Conservation (phyloP, 371 early-diverging fungal species). For the Choanephora cucurbitarum region DNA sequence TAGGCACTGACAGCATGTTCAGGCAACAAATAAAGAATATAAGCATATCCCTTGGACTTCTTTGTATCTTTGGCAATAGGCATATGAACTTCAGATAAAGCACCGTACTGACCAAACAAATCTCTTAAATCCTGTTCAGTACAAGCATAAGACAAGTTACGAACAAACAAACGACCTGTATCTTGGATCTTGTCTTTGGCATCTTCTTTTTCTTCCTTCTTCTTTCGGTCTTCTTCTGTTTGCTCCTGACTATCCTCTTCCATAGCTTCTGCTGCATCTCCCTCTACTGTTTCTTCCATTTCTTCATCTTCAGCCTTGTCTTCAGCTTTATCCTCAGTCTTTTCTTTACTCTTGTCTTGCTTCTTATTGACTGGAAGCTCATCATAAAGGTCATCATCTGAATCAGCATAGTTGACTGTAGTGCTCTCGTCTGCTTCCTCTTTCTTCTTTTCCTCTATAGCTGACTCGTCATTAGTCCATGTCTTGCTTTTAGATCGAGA, state of each 20-base stretch:
- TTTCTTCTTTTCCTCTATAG: conserved; percentile 27
- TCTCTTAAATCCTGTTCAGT: conserved; percentile 84
- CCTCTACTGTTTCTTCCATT: conserved; percentile 12
- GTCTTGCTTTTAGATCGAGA: conserved; percentile 77
- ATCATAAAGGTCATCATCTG: conserved; percentile 74
- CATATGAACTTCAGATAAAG: conserved; percentile 91
- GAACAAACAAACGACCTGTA: conserved; percentile 92
- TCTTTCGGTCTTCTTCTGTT: background rate
- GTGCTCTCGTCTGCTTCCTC: conserved; percentile 44
- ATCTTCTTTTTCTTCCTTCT: conserved; percentile 18
- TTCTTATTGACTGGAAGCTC: conserved; percentile 55
- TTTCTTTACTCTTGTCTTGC: conserved; percentile 35
- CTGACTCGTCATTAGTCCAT: conserved; percentile 92
- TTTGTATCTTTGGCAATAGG: conserved; percentile 91
- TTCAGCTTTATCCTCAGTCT: conserved; percentile 10
- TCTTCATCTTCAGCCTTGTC: conserved; percentile 18
- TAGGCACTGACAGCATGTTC: conserved; percentile 94
- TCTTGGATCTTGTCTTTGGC: conserved; percentile 79
- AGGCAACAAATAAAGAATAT: conserved; percentile 83
- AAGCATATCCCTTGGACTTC: conserved; percentile 92
- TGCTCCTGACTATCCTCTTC: conserved; percentile 25
- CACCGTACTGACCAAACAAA: conserved; percentile 84
- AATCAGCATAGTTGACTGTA: conserved; percentile 60
- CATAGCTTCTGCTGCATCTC: conserved; percentile 18
- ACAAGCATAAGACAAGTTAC: conserved; percentile 89